Base-by-base conservation (phyloP, 352 stramenopile genomes). In the Thalassiosira allenii region DNA sequence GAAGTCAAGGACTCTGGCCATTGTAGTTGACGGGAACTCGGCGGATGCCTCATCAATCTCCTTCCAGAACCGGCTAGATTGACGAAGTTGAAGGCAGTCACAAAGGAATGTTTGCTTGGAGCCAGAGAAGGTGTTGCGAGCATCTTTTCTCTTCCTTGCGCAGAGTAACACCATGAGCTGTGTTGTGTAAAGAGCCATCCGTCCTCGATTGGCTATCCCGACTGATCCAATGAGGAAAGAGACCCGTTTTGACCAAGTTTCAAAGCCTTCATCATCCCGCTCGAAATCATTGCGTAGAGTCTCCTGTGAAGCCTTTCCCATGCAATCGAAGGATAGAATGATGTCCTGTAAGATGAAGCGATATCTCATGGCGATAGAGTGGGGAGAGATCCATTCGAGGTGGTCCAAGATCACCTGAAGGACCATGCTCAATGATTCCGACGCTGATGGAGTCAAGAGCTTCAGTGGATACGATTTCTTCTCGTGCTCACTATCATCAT, bases 131-230 rank as follows among this genome's bases (percentile, higher is more conserved):
- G 20, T n/a, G 11, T 30, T 37, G 0, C 37, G 34, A 8, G 33
- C 54, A 33, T 17, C 30, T 30, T 71, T 62, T 25, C 12, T 41
- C 66, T 62, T 44, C 34, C 52, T 66, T 33, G 56, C 58, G 63
- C 68, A 79, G 29, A 80, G 23, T 25, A 84, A 53, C 40, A 71
- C 49, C 54, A 84, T 73, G 27, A 84, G 75, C 30, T 84, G 54
- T 20, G 76, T 84, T 67, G 68, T 44, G 30, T 75, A 79, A 30
- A 79, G 23, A 4, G 69, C 63, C 25, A 84, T 69, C 0, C 62
- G 68, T 32, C 59, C 68, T 64, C 69, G 33, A 57, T 65, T 33
- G 44, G 59, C 41, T 51, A 61, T 34, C 27, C 62, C 69, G 1
- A 63, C 62, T 27, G 67, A 14, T 17, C 57, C 29, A 33, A 84